phyloP scores from a whole-genome alignment of 441 rosid genomes.

The Aquilaria agallochum region DNA sequence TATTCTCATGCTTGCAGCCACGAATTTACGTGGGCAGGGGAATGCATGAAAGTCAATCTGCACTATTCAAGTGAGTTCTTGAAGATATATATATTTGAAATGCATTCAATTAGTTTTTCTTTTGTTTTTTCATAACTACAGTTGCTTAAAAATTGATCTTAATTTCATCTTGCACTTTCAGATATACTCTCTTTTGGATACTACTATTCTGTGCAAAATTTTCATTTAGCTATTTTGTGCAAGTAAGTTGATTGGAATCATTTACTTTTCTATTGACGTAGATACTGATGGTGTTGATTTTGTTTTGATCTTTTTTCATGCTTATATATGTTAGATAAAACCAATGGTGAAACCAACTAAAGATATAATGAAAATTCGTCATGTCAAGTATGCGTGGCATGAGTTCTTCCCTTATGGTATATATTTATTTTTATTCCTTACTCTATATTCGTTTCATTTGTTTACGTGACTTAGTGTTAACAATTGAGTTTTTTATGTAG shows the following conservation, averaged over 20 bases:
- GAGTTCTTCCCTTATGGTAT: slow-evolving; percentile 85
- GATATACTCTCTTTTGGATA: slow-evolving; percentile 85
- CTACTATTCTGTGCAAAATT: slow-evolving; percentile 65
- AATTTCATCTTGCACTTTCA: slow-evolving; percentile 23
- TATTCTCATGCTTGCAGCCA: slow-evolving; percentile 51
- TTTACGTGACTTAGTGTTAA: slow-evolving; percentile 16
- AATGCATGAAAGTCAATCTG: slow-evolving; percentile 94
- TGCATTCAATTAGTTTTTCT: slow-evolving; percentile 1
- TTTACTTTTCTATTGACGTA: background rate
- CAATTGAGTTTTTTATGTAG: slow-evolving; percentile 36
- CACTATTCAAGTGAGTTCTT: slow-evolving; percentile 73
- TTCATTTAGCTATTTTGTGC: slow-evolving; percentile 71
- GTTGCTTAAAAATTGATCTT: slow-evolving; percentile 5
- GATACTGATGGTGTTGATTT: background rate
- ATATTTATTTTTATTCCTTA: slow-evolving; percentile 6
- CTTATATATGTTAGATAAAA: slow-evolving; percentile 41
- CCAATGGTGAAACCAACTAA: slow-evolving; percentile 89
- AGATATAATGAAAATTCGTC: slow-evolving; percentile 66
- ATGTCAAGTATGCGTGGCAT: slow-evolving; percentile 73
- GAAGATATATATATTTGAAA: too few relatives aligned
- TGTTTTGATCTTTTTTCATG: slow-evolving; percentile 6
- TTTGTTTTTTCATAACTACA: slow-evolving; percentile 5
- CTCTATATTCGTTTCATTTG: slow-evolving; percentile 9
- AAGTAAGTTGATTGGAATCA: slow-evolving; percentile 40
- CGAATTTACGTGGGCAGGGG: slow-evolving; percentile 91